These are phyloP conservation scores for Hypoxylon sp. DNA, from an alignment of 2,329 filamentous ascomycete species.

Conservation along the genomic window DNA sequence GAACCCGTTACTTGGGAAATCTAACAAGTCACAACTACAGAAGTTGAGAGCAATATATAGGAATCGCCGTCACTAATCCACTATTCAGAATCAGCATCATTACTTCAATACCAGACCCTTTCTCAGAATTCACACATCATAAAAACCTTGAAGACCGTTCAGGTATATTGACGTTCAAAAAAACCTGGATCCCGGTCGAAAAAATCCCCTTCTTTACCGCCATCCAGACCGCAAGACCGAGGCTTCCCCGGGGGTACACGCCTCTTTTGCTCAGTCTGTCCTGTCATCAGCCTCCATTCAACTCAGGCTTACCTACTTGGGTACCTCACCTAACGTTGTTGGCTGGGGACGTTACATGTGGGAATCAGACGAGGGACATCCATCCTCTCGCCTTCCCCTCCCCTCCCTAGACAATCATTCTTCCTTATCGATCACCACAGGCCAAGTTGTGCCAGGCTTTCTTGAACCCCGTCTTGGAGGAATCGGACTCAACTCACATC, in stretches of 20 bases:
- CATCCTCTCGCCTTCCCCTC: slow-evolving; percentile 29
- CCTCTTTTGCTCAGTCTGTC: slow-evolving; percentile 26
- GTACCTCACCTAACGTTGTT: slow-evolving; percentile 34
- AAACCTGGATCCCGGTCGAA: slow-evolving; percentile 17
- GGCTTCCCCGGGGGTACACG: slow-evolving; percentile 34
- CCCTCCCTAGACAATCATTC: slow-evolving; percentile 33
- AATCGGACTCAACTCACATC: slow-evolving; percentile 25
- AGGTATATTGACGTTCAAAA: slow-evolving; percentile 13
- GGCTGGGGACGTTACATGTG: slow-evolving; percentile 45
- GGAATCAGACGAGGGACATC: slow-evolving; percentile 39
- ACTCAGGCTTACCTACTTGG: slow-evolving; percentile 38
- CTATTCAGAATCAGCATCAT: slow-evolving; percentile 1
- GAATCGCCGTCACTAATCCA: slow-evolving; percentile 7
- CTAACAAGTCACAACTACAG: slow-evolving; percentile 26
- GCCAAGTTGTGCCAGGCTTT: slow-evolving; percentile 14
- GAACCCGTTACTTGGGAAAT: slow-evolving; percentile 5
- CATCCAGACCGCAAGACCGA: slow-evolving; percentile 35
- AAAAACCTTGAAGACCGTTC: slow-evolving; percentile 7
- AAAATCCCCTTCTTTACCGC: slow-evolving; percentile 22
- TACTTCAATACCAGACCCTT: slow-evolving; percentile 7
- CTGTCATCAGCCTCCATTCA: slow-evolving; percentile 39
- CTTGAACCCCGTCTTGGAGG: slow-evolving; percentile 13
- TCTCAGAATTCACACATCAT: slow-evolving; percentile 13
- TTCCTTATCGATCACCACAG: slow-evolving; percentile 37
- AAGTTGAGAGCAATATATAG: slow-evolving; percentile 25